Conservation (phyloP, 495 filamentous ascomycete genomes). For the Aspergillus kassunensis region DNA sequence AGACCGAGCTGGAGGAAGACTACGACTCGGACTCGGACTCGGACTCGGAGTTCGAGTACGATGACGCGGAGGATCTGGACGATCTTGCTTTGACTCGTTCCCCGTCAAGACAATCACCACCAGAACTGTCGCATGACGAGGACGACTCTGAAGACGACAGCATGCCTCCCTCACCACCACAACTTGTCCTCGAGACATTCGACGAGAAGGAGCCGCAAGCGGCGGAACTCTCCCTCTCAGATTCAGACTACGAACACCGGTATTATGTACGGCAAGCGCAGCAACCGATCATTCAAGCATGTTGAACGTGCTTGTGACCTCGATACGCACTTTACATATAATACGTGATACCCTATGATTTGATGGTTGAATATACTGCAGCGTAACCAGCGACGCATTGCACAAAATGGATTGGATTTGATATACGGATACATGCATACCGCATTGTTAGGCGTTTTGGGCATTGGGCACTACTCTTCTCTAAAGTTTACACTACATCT, state of each 20-base stretch:
- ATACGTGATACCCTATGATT: conserved; percentile 12
- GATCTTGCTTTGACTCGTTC: conserved; percentile 69
- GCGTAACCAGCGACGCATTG: conserved; percentile 1
- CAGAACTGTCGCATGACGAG: conserved; percentile 69
- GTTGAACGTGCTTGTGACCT: conserved; percentile 25
- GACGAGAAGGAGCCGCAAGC: conserved; percentile 61
- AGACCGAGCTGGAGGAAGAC: conserved; percentile 44
- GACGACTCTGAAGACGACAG: conserved; percentile 70
- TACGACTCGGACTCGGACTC: conserved; percentile 53
- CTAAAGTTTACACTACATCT: too few species aligned
- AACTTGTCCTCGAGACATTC: conserved; percentile 61
- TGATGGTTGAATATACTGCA: conserved; percentile 1
- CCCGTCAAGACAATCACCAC: conserved; percentile 68
- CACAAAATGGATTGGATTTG: neutral
- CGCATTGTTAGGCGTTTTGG: conserved; percentile 8
- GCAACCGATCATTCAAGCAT: conserved; percentile 42
- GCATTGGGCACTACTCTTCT: neutral
- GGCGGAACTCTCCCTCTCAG: conserved; percentile 45
- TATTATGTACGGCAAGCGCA: conserved; percentile 54
- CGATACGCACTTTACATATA: conserved; percentile 1
- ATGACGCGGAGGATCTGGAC: conserved; percentile 61
- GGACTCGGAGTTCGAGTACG: conserved; percentile 55
- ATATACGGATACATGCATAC: neutral
- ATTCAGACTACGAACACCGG: conserved; percentile 51
- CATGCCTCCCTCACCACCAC: conserved; percentile 82